Evolutionary conservation across 257 asterid genomes (phyloP).

Genomic region (Galeopsis tetrahit): DNA sequence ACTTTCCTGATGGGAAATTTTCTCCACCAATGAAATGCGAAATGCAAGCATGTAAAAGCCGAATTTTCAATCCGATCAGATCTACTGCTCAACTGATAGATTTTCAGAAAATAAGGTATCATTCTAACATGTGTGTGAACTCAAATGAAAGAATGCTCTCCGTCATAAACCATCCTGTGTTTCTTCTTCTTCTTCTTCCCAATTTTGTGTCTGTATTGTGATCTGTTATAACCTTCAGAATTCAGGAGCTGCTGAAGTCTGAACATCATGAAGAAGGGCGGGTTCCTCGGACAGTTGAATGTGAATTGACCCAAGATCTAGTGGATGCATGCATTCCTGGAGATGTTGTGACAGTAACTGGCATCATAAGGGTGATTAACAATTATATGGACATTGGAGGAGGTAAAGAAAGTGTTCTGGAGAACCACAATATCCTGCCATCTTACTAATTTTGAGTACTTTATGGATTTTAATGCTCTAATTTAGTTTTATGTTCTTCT

Average conservation of each 20-base stretch:
- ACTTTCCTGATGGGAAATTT: constrained; percentile 94
- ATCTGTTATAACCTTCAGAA: constrained; percentile 44
- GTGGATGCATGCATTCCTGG: constrained; percentile 99
- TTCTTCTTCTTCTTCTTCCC: not conserved
- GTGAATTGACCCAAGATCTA: constrained; percentile 91
- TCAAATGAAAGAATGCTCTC: constrained; percentile 12
- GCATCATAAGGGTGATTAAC: constrained; percentile 87
- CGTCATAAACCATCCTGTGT: not conserved
- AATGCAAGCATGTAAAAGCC: constrained; percentile 82
- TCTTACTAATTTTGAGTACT: constrained; percentile 17
- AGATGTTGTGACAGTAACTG: constrained; percentile 90
- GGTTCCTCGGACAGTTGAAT: constrained; percentile 97
- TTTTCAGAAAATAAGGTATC: constrained; percentile 94
- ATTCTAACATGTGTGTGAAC: constrained; percentile 22
- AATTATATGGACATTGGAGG: constrained; percentile 99
- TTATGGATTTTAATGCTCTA: not conserved
- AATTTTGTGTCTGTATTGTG: not conserved
- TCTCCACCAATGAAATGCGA: constrained; percentile 82
- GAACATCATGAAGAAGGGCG: constrained; percentile 97
- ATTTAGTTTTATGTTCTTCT: not conserved
- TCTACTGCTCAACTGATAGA: constrained; percentile 73
- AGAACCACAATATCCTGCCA: constrained; percentile 24
- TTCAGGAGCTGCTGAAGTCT: constrained; percentile 88
- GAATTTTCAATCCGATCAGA: constrained; percentile 73
- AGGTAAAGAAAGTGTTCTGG: constrained; percentile 53